Percentiles rank a stretch among this genome's conserved stretches.
Conservation (phyloP, 2,329 filamentous ascomycete species). For the Aspergillus latus region DNA sequence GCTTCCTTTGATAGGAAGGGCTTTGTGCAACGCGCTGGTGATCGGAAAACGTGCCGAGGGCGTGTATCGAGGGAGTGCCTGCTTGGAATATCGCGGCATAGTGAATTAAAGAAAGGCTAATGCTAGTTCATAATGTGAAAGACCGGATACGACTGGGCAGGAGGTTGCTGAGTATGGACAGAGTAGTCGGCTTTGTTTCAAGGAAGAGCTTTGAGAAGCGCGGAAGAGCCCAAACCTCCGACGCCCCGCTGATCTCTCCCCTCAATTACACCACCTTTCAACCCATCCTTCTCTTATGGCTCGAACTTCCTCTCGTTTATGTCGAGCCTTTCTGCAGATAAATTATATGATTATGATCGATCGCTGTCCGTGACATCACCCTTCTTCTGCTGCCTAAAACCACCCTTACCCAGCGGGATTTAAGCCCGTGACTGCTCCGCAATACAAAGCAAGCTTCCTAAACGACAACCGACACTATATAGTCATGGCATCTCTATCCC, state of each 20-base stretch:
- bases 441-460: neutral
- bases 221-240: neutral
- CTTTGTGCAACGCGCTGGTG: constrained; percentile 18
- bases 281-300: neutral
- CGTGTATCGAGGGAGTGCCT: constrained; percentile 19
- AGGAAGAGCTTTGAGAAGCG: neutral
- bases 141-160: neutral
- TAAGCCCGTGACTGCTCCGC: neutral
- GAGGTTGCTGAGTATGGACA: neutral
- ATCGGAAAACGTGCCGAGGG: constrained; percentile 25
- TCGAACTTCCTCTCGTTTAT: neutral
- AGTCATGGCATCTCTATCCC: constrained; percentile 28
- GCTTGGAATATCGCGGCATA: neutral
- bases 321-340: constrained; percentile 6
- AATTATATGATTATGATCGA: constrained; percentile 5
- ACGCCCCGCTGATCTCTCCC: neutral
- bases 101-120: neutral
- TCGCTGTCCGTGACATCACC: constrained; percentile 2
- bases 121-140: neutral
- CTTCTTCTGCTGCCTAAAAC: constrained; percentile 10
- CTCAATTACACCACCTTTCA: neutral
- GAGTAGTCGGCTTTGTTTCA: neutral
- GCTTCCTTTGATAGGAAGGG: constrained; percentile 8
- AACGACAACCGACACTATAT: neutral
- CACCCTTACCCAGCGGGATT: neutral